Conservation (phyloP, 371 early-diverging fungal genomes). For the Mortierella sp. region DNA sequence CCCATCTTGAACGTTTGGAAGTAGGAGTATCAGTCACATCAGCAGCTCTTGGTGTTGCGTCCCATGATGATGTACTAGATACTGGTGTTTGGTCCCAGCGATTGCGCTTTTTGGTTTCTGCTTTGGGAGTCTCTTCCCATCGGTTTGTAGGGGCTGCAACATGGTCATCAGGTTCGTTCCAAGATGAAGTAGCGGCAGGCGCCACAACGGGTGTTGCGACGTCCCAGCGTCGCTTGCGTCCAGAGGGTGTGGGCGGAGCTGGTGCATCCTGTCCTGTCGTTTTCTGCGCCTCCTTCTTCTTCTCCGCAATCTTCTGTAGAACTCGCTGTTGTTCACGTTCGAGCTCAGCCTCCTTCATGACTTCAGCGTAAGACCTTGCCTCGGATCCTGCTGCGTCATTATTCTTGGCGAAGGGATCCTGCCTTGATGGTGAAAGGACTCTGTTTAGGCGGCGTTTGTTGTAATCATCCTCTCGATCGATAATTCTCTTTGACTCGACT, state of each 20-base stretch:
- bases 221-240: conserved; percentile 88
- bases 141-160: conserved; percentile 47
- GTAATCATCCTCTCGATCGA: conserved; percentile 91
- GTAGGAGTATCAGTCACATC: conserved; percentile 61
- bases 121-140: conserved; percentile 85
- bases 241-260: conserved; percentile 52
- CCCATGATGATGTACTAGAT: conserved; percentile 65
- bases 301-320: conserved; percentile 75
- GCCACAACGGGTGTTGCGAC: conserved; percentile 76
- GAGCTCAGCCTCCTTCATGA: conserved; percentile 87
- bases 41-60: conserved; percentile 70
- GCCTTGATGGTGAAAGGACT: conserved; percentile 86
- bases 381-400: conserved; percentile 47
- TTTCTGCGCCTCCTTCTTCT: conserved; percentile 67
- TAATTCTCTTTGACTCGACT: conserved; percentile 69
- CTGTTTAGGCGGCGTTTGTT: conserved; percentile 82
- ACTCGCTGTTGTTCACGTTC: conserved; percentile 84
- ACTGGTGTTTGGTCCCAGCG: conserved; percentile 75
- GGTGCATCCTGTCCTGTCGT: conserved; percentile 57
- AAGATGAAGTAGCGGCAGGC: conserved; percentile 63
- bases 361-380: conserved; percentile 83
- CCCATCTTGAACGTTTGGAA: conserved; percentile 81
- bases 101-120: conserved; percentile 59
- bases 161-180: conserved; percentile 69
- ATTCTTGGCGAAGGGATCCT: conserved; percentile 81